phyloP scores from a whole-genome alignment of 805 yeast genomes.

The Kodamaea sagamina region DNA sequence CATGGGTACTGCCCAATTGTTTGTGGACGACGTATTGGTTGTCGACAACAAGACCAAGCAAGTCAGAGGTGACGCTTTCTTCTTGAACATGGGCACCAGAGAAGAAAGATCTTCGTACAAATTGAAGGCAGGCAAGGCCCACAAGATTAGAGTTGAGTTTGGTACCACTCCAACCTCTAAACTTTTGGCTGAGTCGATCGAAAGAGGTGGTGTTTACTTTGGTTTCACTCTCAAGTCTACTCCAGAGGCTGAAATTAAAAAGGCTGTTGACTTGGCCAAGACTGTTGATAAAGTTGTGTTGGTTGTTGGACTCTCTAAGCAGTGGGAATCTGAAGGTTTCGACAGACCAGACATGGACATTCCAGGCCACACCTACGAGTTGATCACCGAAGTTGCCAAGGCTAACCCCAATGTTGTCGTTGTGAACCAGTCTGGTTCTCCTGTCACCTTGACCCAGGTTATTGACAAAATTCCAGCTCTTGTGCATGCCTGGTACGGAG shows the following conservation, averaged over 20 bases:
- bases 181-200: conserved; percentile 17
- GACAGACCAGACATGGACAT: conserved; percentile 54
- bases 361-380: conserved; percentile 49
- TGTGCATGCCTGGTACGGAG: conserved; percentile 59
- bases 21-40: conserved; percentile 51
- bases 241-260: conserved; percentile 24
- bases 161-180: conserved; percentile 50
- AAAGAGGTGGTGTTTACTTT: conserved; percentile 28
- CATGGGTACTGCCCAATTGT: conserved; percentile 57
- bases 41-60: conserved; percentile 60
- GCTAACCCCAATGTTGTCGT: conserved; percentile 54
- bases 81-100: conserved; percentile 53
- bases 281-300: conserved; percentile 54
- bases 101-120: conserved; percentile 45
- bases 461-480: conserved; percentile 39
- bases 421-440: conserved; percentile 62
- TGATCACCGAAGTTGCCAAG: conserved; percentile 45
- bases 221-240: conserved; percentile 25
- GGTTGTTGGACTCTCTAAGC: conserved; percentile 52
- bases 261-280: conserved; percentile 53
- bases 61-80: conserved; percentile 50
- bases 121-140: conserved; percentile 46
- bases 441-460: conserved; percentile 55
- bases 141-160: conserved; percentile 50
- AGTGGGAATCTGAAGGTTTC: conserved; percentile 62